Evolutionary conservation across 2,329 filamentous ascomycete genomes (phyloP).

Genomic region (Arachnomyces sp.): DNA sequence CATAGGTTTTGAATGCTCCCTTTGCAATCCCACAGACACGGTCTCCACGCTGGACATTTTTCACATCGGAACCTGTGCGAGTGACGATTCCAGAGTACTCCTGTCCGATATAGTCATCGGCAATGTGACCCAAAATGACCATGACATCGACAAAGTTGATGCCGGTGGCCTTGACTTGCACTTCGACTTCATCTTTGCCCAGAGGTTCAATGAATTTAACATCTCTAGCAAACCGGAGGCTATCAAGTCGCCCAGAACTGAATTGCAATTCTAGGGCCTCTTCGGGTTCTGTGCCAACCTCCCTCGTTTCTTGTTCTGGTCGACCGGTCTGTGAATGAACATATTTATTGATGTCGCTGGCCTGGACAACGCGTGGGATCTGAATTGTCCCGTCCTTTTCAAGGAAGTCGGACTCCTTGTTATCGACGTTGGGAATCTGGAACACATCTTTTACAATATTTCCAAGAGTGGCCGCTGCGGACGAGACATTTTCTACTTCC

Average conservation of each 20-base stretch:
- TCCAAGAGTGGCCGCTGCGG: constrained; percentile 14
- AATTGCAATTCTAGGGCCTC: constrained; percentile 9
- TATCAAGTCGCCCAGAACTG: constrained; percentile 13
- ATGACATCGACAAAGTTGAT: constrained; percentile 15
- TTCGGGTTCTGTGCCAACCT: constrained; percentile 11
- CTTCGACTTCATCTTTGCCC: constrained; percentile 11
- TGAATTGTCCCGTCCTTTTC: constrained; percentile 13
- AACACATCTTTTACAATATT: constrained; percentile 11
- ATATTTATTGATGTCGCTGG: constrained; percentile 14
- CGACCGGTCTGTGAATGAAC: constrained; percentile 6
- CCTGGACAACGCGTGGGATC: constrained; percentile 18
- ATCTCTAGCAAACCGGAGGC: constrained; percentile 16
- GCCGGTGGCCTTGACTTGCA: constrained; percentile 15
- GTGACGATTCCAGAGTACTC: constrained; percentile 29
- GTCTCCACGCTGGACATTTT: constrained; percentile 24
- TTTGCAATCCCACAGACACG: constrained; percentile 27
- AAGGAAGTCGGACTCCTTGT: constrained; percentile 15
- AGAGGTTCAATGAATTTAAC: constrained; percentile 8
- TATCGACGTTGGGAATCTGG: constrained; percentile 13
- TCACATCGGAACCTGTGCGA: constrained; percentile 12
- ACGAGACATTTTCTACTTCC: constrained; percentile 21
- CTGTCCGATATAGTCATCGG: constrained; percentile 18
- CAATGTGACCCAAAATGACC: constrained; percentile 16
- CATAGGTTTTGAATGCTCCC: constrained; percentile 15
- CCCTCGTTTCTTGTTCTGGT: constrained; percentile 10